phyloP scores from a whole-genome alignment of 257 asterid species.

The Eucommia ulmoides region DNA sequence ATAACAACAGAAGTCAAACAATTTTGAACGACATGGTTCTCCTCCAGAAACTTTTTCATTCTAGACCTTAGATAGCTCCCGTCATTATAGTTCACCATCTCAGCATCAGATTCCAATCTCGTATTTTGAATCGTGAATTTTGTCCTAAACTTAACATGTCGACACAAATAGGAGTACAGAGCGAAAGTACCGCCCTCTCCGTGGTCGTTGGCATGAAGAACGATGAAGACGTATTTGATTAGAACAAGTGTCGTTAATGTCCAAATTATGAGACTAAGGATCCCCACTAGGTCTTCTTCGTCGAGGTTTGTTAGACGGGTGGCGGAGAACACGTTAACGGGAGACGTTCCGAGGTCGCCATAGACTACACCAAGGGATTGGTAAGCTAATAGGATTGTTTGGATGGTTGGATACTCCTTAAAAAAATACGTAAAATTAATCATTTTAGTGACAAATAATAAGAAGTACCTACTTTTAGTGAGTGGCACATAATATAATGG shows the following conservation, averaged over 20 bases:
- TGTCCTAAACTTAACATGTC: too few relatives aligned
- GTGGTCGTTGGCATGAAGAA: conserved; percentile 87
- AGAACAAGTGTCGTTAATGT: conserved; percentile 88
- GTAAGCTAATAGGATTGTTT: conserved; percentile 38
- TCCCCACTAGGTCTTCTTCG: conserved; percentile 82
- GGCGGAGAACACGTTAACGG: conserved; percentile 86
- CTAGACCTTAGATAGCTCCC: too few relatives aligned
- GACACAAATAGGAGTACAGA: too few relatives aligned
- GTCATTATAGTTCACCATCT: too few relatives aligned
- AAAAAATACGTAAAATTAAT: background rate
- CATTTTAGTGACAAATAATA: background rate
- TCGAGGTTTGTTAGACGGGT: conserved; percentile 78
- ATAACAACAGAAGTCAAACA: too few relatives aligned
- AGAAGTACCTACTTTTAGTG: too few relatives aligned
- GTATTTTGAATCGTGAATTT: too few relatives aligned
- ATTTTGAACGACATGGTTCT: too few relatives aligned
- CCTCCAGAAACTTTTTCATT: too few relatives aligned
- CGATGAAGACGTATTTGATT: conserved; percentile 91
- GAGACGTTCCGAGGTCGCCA: conserved; percentile 98
- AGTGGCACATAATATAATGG: too few relatives aligned
- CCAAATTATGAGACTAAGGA: conserved; percentile 85
- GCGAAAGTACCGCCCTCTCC: too few relatives aligned
- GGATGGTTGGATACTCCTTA: background rate
- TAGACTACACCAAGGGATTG: conserved; percentile 96
- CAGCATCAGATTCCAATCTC: too few relatives aligned